Evolutionary conservation across 139 green algal genomes (phyloP).

Genomic region (Chlamydomonas sp.): DNA sequence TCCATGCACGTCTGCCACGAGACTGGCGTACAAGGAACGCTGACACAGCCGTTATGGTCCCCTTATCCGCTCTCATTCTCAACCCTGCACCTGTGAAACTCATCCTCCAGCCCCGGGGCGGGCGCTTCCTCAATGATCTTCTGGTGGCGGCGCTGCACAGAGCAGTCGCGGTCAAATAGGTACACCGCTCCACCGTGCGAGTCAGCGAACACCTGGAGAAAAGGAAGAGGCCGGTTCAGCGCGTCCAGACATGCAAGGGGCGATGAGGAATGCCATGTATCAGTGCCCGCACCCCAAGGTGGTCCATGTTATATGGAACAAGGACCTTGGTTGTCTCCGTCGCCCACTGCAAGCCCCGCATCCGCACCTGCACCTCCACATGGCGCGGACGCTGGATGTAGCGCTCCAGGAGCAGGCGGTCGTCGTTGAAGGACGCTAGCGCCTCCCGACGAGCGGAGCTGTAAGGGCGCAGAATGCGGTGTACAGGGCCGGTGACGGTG

Average conservation of each 20-base stretch:
- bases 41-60: too few species aligned
- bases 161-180: constrained; percentile 89
- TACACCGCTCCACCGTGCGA: constrained; percentile 76
- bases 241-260: neutral
- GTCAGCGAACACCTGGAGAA: constrained; percentile 80
- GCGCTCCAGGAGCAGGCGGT: constrained; percentile 85
- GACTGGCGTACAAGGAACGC: too few species aligned
- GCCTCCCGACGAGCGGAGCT: constrained; percentile 80
- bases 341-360: neutral
- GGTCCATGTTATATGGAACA: too few species aligned
- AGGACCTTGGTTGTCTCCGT: neutral
- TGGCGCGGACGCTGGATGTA: constrained; percentile 83
- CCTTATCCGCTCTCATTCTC: too few species aligned
- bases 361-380: constrained; percentile 83
- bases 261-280: neutral
- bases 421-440: constrained; percentile 75
- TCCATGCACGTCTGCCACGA: too few species aligned
- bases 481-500: neutral
- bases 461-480: constrained; percentile 23
- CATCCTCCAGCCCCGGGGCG: constrained; percentile 58
- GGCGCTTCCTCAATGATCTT: constrained; percentile 89
- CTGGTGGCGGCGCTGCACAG: constrained; percentile 87
- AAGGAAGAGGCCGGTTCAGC: neutral
- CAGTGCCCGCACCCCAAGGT: too few species aligned
- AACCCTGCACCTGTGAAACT: constrained; percentile 56